Conservation (phyloP, 169 alveolate genomes). For the Babesia microti region DNA sequence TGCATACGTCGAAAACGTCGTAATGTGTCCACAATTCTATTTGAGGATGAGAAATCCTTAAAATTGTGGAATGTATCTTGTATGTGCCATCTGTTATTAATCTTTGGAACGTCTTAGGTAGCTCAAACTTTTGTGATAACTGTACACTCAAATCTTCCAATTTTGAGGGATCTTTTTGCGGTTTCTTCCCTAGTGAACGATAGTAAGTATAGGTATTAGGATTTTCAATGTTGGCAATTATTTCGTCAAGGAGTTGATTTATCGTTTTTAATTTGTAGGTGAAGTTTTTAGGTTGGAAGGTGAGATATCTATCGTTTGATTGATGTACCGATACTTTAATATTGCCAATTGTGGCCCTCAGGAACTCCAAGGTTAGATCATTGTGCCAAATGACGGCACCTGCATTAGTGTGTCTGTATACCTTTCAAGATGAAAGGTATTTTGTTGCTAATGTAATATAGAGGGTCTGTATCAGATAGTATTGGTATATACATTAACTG, state of each 20-base stretch:
- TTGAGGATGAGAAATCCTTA: conserved; percentile 41
- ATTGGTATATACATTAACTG: no score
- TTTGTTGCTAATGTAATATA: no score
- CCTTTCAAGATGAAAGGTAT: no score
- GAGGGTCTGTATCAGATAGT: no score
- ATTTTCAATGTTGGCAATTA: conserved; percentile 1
- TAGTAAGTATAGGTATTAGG: conserved; percentile 7
- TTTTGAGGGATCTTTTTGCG: conserved; percentile 22
- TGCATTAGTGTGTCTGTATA: no score
- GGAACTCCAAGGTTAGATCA: no score
- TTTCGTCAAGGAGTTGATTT: conserved; percentile 6
- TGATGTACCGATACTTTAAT: conserved; percentile 35
- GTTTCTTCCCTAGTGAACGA: conserved; percentile 17
- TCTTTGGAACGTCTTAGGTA: conserved; percentile 4
- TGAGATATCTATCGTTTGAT: conserved; percentile 14
- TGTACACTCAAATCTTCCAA: conserved; percentile 9
- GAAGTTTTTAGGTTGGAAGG: conserved; percentile 12
- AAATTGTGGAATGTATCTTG: conserved; percentile 28
- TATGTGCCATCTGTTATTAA: conserved; percentile 1
- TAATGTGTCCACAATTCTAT: conserved; percentile 50
- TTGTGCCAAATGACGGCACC: no score
- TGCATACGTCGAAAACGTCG: conserved; percentile 40
- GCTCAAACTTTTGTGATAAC: conserved; percentile 17
- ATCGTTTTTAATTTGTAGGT: conserved; percentile 14
- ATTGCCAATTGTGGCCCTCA: no score